phyloP scores from a whole-genome alignment of 805 yeast species.

The Candida khao-thaluensis region DNA sequence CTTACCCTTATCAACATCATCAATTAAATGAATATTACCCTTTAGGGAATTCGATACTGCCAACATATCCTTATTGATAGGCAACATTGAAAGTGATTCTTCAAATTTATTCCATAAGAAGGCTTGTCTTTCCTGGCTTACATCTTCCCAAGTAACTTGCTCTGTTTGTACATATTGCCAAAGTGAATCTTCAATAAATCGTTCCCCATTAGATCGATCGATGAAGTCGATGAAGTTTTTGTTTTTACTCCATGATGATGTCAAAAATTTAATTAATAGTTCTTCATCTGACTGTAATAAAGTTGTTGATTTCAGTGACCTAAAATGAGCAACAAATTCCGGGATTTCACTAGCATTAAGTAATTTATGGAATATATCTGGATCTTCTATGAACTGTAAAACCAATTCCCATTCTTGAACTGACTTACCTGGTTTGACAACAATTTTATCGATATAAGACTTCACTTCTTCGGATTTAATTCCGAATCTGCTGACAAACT shows the following conservation, averaged over 20 bases:
- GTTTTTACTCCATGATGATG: constrained; percentile 5
- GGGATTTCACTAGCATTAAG: constrained; percentile 1
- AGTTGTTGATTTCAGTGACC: background rate
- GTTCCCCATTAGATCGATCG: constrained; percentile 1
- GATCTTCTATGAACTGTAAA: constrained; percentile 17
- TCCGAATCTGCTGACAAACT: constrained; percentile 7
- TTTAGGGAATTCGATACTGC: constrained; percentile 50
- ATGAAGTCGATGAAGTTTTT: constrained; percentile 4
- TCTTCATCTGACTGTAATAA: background rate
- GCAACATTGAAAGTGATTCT: background rate
- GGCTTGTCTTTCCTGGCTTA: background rate
- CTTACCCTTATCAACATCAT: background rate
- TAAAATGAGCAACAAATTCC: constrained; percentile 9
- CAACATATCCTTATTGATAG: constrained; percentile 21
- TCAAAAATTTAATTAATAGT: background rate
- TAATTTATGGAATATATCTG: constrained; percentile 6
- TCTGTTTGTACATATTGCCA: constrained; percentile 10
- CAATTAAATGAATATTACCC: constrained; percentile 35
- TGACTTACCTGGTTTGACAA: constrained; percentile 21
- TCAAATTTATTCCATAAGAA: constrained; percentile 6
- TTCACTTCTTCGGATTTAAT: constrained; percentile 19
- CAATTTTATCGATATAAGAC: constrained; percentile 29
- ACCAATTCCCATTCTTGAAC: constrained; percentile 22
- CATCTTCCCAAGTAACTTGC: constrained; percentile 5
- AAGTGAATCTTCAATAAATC: constrained; percentile 8